Base-by-base conservation (phyloP, 345 rosid genomes). In the Corymbia maculata region DNA sequence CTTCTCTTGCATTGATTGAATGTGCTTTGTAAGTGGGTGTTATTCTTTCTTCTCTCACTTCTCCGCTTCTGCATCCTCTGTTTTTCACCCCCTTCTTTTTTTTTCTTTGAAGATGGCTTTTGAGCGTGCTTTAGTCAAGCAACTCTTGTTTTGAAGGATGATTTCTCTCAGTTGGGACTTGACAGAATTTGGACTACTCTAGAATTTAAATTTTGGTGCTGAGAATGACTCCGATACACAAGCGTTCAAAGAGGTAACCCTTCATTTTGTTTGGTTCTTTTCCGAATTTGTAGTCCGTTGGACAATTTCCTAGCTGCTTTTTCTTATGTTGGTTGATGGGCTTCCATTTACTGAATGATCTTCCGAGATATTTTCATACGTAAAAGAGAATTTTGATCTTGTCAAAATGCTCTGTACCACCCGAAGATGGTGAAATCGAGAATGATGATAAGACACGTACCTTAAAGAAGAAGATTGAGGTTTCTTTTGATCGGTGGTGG, bases 161-260 rank as follows among this genome's bases (percentile, higher is more conserved):
- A 44, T 61, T 87, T 66, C 89, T 89, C 90, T 93, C 87, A 86
- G 90, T 92, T 91, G 93, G 94, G 91, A 88, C 91, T 89, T 91
- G 96, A 92, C 75, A 94, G 93, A 85, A 88, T 89, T 70, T 90
- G 91, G 88, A 94, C 88, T 53, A 61, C 82, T 75, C 49, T 75
- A 92, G 91, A 91, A 93, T 91, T 19, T 28, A 86, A 87, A 87
- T 51, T 94, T 84, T 93, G 92, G 97, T 94, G 82, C 80, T 89
- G 92, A 95, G 93, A 90, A 86, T 92, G 93, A 91, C 90, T 85
- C 79, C 92, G 30, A 85, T 57, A 57, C 97, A 95, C 94, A 94
- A 93, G 92, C 97, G 98, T 91, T 95, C 98, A 90, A 95, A 96
- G 91, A 97, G 99, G 99, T 96, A 91, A 87, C 42, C 30, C 22